These are phyloP conservation scores for Helotiales sp. DNA, from an alignment of 2,329 filamentous ascomycete species.

Conservation along the genomic window DNA sequence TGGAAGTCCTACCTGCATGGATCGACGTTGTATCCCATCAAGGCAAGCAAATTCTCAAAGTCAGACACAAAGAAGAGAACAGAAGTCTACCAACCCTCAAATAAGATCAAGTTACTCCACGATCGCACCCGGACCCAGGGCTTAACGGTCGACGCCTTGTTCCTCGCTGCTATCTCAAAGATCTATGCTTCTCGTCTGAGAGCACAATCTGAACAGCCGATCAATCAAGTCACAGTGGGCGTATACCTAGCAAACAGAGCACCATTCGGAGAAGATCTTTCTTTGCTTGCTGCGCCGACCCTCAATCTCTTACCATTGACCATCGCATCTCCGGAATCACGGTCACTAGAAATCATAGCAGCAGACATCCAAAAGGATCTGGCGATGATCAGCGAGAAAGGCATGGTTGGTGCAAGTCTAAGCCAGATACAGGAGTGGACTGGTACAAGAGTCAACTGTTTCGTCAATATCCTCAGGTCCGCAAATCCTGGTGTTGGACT, in stretches of 20 bases:
- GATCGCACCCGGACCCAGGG: conserved; percentile 49
- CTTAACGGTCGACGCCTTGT: conserved; percentile 69
- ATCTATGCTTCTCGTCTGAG: conserved; percentile 19
- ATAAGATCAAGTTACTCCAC: conserved; percentile 46
- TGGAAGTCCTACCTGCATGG: conserved; percentile 42
- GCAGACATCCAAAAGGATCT: conserved; percentile 67
- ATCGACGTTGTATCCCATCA: conserved; percentile 4
- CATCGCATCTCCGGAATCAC: conserved; percentile 42
- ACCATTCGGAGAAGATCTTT: conserved; percentile 48
- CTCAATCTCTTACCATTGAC: conserved; percentile 76
- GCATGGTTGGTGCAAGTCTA: conserved; percentile 60
- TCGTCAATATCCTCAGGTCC: conserved; percentile 74
- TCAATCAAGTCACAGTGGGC: conserved; percentile 57
- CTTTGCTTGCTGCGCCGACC: conserved; percentile 62
- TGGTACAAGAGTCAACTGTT: conserved; percentile 66
- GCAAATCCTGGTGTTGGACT: background rate
- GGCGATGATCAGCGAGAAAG: conserved; percentile 54
- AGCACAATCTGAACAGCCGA: background rate
- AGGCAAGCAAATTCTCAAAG: conserved; percentile 35
- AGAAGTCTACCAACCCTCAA: conserved; percentile 47
- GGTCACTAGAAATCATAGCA: conserved; percentile 52
- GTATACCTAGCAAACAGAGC: conserved; percentile 81
- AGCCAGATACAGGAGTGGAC: conserved; percentile 77
- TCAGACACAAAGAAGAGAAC: conserved; percentile 23
- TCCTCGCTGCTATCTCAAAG: conserved; percentile 71